A percentile compares a stretch with the other conserved stretches of the same genome.
These are phyloP conservation scores for Ambrosia hybrid DNA, from an alignment of 140 eudicot genomes.

Conservation along the genomic window DNA sequence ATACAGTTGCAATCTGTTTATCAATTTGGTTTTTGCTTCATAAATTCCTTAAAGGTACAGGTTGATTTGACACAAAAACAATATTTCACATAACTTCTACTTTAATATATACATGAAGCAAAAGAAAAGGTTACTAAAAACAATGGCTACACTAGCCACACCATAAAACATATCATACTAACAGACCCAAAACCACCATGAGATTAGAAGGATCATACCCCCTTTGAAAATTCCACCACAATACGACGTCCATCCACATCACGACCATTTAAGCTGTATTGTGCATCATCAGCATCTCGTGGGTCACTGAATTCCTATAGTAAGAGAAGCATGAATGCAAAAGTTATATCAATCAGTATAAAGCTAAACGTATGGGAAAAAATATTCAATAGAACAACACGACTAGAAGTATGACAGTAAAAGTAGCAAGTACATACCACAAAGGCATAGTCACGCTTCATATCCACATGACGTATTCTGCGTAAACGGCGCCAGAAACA, in stretches of 20 bases:
- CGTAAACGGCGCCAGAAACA: conserved; percentile 24
- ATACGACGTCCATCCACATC: conserved; percentile 98
- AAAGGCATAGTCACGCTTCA: conserved; percentile 1
- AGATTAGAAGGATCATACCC: conserved; percentile 44
- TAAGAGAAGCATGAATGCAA: neutral
- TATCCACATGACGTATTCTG: conserved; percentile 8
- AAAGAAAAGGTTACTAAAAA: neutral
- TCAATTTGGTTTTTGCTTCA: neutral
- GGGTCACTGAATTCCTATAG: conserved; percentile 89
- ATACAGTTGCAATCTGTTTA: neutral
- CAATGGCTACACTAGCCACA: neutral
- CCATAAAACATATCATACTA: neutral
- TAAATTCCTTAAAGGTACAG: neutral
- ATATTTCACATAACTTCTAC: neutral
- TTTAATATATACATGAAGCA: neutral
- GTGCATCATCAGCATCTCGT: conserved; percentile 99
- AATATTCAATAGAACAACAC: neutral
- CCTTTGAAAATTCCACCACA: conserved; percentile 86
- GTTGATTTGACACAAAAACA: too few species aligned
- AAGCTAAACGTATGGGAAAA: neutral
- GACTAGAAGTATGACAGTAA: conserved; percentile 21
- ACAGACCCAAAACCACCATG: neutral
- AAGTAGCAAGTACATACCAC: conserved; percentile 5
- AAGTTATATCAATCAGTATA: neutral
- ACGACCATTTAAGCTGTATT: conserved; percentile 81